phyloP scores from a whole-genome alignment of 164 flowering plant species.

The grape (Vitis vinifera) region DNA sequence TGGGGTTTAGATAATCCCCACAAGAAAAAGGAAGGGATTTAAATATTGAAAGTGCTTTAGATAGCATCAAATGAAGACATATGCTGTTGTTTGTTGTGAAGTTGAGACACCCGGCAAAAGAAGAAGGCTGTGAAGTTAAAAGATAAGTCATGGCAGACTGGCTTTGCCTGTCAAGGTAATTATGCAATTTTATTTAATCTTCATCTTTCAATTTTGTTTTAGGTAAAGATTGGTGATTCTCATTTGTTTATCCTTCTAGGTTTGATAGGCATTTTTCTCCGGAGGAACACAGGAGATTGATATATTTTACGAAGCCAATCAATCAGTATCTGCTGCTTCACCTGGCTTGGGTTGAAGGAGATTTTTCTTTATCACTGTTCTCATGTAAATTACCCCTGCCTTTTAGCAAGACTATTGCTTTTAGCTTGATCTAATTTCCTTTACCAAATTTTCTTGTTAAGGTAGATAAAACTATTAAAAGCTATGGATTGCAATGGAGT shows the following conservation, averaged over 20 bases:
- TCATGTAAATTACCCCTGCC: background rate
- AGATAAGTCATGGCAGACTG: conserved; percentile 1
- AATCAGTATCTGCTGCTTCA: conserved; percentile 1
- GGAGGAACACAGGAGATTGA: background rate
- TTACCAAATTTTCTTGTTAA: too few relatives aligned
- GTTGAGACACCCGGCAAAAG: background rate
- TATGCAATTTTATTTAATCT: background rate
- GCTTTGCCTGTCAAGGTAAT: conserved; percentile 8
- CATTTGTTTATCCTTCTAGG: conserved; percentile 1
- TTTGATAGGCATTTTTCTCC: background rate
- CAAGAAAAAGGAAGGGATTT: background rate
- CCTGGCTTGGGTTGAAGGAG: conserved; percentile 5
- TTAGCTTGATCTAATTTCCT: too few relatives aligned
- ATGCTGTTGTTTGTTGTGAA: background rate
- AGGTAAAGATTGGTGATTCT: conserved; percentile 11
- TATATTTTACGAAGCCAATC: background rate
- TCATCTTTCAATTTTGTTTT: background rate
- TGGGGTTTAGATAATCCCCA: background rate
- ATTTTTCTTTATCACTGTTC: background rate
- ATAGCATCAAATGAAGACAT: background rate
- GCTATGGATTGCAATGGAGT: too few relatives aligned
- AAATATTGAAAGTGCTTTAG: background rate
- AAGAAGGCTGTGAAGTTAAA: conserved; percentile 5
- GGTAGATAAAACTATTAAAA: too few relatives aligned
- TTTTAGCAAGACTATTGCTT: too few relatives aligned